These are phyloP conservation scores for Colletotrichum salicis DNA, from an alignment of 2,329 filamentous ascomycete genomes.

Conservation along the genomic window DNA sequence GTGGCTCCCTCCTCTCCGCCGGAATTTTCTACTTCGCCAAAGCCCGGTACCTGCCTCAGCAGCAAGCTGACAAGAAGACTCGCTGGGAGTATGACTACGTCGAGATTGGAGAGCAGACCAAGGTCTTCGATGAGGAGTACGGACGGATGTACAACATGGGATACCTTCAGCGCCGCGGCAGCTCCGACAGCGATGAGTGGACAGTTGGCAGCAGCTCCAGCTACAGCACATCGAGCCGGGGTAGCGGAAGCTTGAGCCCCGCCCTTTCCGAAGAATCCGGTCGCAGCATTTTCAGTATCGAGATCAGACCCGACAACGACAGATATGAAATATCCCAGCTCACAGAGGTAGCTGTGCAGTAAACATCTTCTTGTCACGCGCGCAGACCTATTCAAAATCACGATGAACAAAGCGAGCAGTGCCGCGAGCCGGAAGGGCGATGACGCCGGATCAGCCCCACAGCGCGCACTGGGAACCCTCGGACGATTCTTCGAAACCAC, in stretches of 20 bases:
- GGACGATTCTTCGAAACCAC: neutral
- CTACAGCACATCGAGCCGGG: slow-evolving; percentile 57
- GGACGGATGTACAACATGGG: slow-evolving; percentile 59
- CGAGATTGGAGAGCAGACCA: slow-evolving; percentile 76
- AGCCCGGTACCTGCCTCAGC: slow-evolving; percentile 81
- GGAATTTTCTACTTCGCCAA: slow-evolving; percentile 85
- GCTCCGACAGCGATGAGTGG: slow-evolving; percentile 84
- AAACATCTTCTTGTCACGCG: slow-evolving; percentile 30
- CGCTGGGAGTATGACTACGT: slow-evolving; percentile 97
- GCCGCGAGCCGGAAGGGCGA: neutral
- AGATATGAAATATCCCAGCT: slow-evolving; percentile 48
- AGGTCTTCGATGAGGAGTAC: slow-evolving; percentile 57
- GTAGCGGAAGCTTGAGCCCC: slow-evolving; percentile 55
- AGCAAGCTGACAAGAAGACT: slow-evolving; percentile 85
- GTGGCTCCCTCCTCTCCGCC: slow-evolving; percentile 81
- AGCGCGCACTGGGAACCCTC: neutral
- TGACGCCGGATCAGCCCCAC: neutral
- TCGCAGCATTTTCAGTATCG: slow-evolving; percentile 41
- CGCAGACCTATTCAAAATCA: neutral
- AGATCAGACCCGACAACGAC: slow-evolving; percentile 51
- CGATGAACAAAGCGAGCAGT: neutral
- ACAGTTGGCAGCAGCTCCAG: slow-evolving; percentile 86
- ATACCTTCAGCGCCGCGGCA: slow-evolving; percentile 54
- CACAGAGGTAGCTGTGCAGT: slow-evolving; percentile 56
- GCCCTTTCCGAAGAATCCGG: slow-evolving; percentile 55